These are phyloP conservation scores for Aureobasidium leucospermi DNA, from an alignment of 2,329 filamentous ascomycete genomes.

Conservation along the genomic window DNA sequence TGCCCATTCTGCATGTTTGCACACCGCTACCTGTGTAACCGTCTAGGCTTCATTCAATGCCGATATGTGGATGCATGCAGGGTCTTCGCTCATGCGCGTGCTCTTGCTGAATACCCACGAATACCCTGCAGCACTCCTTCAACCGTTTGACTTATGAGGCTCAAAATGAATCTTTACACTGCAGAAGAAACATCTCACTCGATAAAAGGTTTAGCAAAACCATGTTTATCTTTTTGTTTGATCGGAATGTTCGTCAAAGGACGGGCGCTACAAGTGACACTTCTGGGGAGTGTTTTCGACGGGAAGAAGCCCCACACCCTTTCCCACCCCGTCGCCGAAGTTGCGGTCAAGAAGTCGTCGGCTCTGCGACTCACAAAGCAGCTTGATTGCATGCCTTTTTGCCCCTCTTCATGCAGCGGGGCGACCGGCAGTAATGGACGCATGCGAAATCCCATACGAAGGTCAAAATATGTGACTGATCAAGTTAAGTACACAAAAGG, in stretches of 20 bases:
- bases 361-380: not conserved
- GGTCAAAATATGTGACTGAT: not conserved
- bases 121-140: not conserved
- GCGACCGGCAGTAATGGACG: not conserved
- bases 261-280: not conserved
- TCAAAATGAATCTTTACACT: not conserved
- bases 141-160: conserved; percentile 3
- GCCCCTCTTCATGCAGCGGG: conserved; percentile 5
- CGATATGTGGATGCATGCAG: conserved; percentile 1
- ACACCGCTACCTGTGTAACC: conserved; percentile 5
- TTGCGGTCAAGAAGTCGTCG: conserved; percentile 3
- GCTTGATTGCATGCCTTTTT: not conserved
- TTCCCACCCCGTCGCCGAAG: not conserved
- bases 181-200: not conserved
- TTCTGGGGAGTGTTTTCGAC: not conserved
- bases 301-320: not conserved
- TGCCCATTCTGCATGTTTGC: not conserved
- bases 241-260: not conserved
- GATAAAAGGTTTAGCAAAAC: too few species aligned
- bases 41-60: conserved; percentile 2
- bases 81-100: not conserved
- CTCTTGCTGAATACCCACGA: not conserved
- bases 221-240: too few species aligned
- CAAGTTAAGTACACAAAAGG: not conserved
- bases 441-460: not conserved